Evolutionary conservation across 129 eudicot genomes (phyloP), one percentile per base, ranked within the genome.

Genomic region (Glebionis coronaria): DNA sequence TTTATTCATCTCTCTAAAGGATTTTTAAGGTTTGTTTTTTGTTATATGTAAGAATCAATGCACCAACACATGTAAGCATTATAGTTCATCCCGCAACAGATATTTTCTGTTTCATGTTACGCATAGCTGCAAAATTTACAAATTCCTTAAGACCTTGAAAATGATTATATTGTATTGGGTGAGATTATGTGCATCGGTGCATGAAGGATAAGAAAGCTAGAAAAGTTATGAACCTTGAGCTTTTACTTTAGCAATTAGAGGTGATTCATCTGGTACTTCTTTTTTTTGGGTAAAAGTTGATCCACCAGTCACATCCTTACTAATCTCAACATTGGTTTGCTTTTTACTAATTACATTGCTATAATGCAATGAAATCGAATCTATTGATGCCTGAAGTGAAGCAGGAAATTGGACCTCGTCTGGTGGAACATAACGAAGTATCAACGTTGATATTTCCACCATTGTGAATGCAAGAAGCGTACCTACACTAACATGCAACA

Each of bases 81-180:
- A 93, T 93, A 27, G 96, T 68, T 96, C 96, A 93, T 62, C 95
- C 96, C 72, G 98, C 98, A 72, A 93, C 68, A 62, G 80, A 80
- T 67, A 96, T 68, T 81, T 96, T 73, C 56, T 78, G 85, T 56
- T 53, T 81, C 50, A 85, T 91, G 56, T 61, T 86, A n/a, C 68
- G 58, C 9, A 59, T 35, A 61, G 67, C 98, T 93, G 84, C 77
- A 66, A 50, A 72, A 45, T 40, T 20, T 47, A 53, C 18, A 35
- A 38, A 47, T 58, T n/a, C 14, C 45, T 23, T 46, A n/a, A 29
- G 44, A 44, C 52, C 73, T 16, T 47, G 0, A 4, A 63, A 21
- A n/a, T 67, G 29, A 47, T n/a, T 50, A 35, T n/a, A n/a, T n/a
- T n/a, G n/a, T n/a, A n/a, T n/a, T n/a, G n/a, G n/a, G n/a, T n/a